phyloP scores from a whole-genome alignment of 2,329 filamentous ascomycete genomes.

The Penicillium vulpinum region DNA sequence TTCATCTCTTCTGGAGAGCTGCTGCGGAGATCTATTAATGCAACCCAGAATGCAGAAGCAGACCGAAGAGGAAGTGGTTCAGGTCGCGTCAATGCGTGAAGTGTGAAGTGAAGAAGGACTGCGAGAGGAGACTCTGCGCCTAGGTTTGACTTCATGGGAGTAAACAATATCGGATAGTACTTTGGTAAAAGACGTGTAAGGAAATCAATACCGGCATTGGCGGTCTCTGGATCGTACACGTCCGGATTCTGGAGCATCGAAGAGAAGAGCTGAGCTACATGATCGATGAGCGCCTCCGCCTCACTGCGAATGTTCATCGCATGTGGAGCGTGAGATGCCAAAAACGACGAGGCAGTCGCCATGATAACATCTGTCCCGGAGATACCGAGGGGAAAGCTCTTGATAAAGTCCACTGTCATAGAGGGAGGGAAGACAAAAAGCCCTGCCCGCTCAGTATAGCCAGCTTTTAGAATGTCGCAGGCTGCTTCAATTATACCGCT shows the following conservation, averaged over 20 bases:
- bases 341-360: slow-evolving; percentile 48
- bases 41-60: slow-evolving; percentile 47
- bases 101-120: slow-evolving; percentile 43
- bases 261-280: slow-evolving; percentile 42
- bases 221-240: slow-evolving; percentile 43
- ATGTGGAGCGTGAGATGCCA: slow-evolving; percentile 44
- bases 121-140: slow-evolving; percentile 27
- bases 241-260: slow-evolving; percentile 38
- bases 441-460: slow-evolving; percentile 46
- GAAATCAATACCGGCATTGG: slow-evolving; percentile 49
- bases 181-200: slow-evolving; percentile 45
- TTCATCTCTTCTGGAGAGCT: slow-evolving; percentile 21
- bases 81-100: slow-evolving; percentile 42
- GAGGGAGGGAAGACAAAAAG: slow-evolving; percentile 46
- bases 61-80: slow-evolving; percentile 51
- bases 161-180: slow-evolving; percentile 42
- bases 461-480: slow-evolving; percentile 49
- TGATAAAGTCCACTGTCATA: slow-evolving; percentile 45
- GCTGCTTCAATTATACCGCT: slow-evolving; percentile 46
- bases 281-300: slow-evolving; percentile 38
- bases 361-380: slow-evolving; percentile 46
- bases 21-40: slow-evolving; percentile 37
- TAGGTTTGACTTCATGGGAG: slow-evolving; percentile 25
- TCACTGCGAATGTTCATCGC: slow-evolving; percentile 36
- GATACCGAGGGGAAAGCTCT: slow-evolving; percentile 40